Evolutionary conservation across 768 basidiomycete species (phyloP), one percentile per base, ranked within the genome.

Genomic region (Russula lepida): DNA sequence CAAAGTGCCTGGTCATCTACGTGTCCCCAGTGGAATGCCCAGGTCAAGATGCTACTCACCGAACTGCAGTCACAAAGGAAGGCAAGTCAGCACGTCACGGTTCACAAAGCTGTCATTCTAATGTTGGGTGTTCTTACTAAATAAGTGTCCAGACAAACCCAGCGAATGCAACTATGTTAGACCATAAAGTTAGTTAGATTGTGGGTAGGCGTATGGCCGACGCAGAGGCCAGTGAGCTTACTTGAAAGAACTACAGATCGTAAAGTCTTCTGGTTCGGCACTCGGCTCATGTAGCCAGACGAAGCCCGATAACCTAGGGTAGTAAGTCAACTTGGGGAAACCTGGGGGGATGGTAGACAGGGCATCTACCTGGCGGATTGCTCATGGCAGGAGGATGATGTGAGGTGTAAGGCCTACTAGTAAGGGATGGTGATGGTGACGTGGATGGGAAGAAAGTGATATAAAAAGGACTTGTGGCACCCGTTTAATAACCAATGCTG

Each of bases 91-190:
- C 17, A 56, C 47, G 23, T 33, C 54, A 30, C 19, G 23, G 27
- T 8, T 41, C n/a, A 39, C 55, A 6, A 9, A 5, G 41, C 2
- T 47, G 51, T 32, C 43, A 25, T 21, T 21, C 11, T 37, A 3
- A 17, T 17, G 5, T 9, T 1, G 35, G 15, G 17, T 8, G 19
- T 19, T 78, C 88, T 72, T 70, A 89, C 88, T 80, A 80, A 61
- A 82, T 72, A 9, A 90, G 71, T 25, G 80, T 68, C 84, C 86
- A 90, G 17, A 89, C 58, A 6, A 78, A 81, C 25, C 74, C 76
- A 25, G 85, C 33, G 47, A 79, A 61, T 2, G 79, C 74, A 52
- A 71, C 78, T 78, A 57, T 23, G 32, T 21, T 21, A n/a, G 6
- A 19, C 13, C 8, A 46, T 15, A 35, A 27, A 59, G 30, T 66